Base-by-base conservation (phyloP, 495 filamentous ascomycete species). In the Cryomyces minteri region DNA sequence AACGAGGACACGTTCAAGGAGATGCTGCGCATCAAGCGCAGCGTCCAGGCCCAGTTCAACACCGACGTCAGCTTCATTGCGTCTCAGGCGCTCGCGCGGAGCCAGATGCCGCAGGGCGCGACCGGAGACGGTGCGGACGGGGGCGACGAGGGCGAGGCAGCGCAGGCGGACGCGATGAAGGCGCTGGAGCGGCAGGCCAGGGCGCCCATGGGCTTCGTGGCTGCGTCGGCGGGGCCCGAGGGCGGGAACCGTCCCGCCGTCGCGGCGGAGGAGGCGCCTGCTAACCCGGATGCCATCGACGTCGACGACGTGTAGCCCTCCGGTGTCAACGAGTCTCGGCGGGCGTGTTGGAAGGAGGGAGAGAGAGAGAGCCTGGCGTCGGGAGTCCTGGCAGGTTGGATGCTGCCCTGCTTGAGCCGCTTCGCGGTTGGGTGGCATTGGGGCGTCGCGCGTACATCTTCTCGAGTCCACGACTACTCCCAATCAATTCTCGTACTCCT, bases 1-100 rank as follows among this genome's bases (percentile, higher is more conserved):
- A 99, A 99, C 62, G 92, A 99, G 56, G 90, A 99, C 60, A 99
- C 90, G 6, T 99, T 90, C 69, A 95, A 94, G 67, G 90, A 96
- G 61, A 99, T 99, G 90, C 69, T 96, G 38, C 79, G 88, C 28
- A 84, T 96, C 68, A 99, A 94, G 72, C 68, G 90, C 56, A 94
- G 87, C 67, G 90, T 96, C 5, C 87, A 94, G 62, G 88, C 90
- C 43, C 82, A 94, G 67, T 96, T 88, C 67, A 94, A 94, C 54
- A 99, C 92, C 32, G 92, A 99, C 59, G 88, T 99, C 68, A 94
- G 84, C 58, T 96, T 94, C 56, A 95, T 98, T 60, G 92, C 92
- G 2, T 90, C 85, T 4, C 92, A 99, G 59, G 92, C 92, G 3
- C 69, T 96, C 47, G 87, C 87, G 4, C 71, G 87, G 46, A 77